Evolutionary conservation across 1,139 yeast genomes (phyloP).

Genomic region (Sugiyamaella xylanicola): DNA sequence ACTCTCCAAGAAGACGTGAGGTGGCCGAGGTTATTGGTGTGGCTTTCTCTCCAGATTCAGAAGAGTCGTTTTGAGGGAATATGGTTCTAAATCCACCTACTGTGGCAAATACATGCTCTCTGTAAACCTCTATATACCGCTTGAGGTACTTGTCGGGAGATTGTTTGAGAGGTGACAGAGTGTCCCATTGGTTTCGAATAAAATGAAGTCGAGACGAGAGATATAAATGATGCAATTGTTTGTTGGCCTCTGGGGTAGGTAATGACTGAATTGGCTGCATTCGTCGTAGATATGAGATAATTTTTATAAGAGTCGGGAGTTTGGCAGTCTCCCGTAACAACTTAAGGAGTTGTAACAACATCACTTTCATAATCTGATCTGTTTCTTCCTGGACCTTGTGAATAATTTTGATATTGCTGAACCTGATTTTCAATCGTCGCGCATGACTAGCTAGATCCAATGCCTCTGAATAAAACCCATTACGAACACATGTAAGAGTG

Average conservation of each 20-base stretch:
- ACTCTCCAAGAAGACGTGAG: constrained; percentile 45
- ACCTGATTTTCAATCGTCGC: constrained; percentile 65
- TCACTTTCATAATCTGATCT: constrained; percentile 42
- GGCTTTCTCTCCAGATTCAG: constrained; percentile 5
- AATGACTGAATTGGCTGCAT: constrained; percentile 37
- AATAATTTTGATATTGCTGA: constrained; percentile 62
- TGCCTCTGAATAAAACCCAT: constrained; percentile 89
- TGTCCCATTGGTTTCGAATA: constrained; percentile 50
- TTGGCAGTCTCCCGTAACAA: constrained; percentile 74
- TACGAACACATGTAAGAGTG: constrained; percentile 77
- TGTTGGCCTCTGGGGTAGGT: constrained; percentile 19
- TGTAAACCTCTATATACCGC: constrained; percentile 74
- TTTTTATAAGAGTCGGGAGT: constrained; percentile 75
- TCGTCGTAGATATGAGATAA: constrained; percentile 72
- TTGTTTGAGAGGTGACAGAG: constrained; percentile 56
- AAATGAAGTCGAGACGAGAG: constrained; percentile 42
- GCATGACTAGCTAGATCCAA: constrained; percentile 75
- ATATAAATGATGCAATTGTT: constrained; percentile 37
- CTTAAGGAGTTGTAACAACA: constrained; percentile 60
- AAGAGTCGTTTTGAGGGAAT: constrained; percentile 46
- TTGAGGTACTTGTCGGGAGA: constrained; percentile 68
- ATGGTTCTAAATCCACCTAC: constrained; percentile 66
- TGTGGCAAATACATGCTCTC: constrained; percentile 80
- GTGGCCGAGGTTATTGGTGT: not conserved
- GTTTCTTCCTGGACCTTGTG: constrained; percentile 48